phyloP scores from a whole-genome alignment of 495 filamentous ascomycete species.

The Penicillium ucsense region DNA sequence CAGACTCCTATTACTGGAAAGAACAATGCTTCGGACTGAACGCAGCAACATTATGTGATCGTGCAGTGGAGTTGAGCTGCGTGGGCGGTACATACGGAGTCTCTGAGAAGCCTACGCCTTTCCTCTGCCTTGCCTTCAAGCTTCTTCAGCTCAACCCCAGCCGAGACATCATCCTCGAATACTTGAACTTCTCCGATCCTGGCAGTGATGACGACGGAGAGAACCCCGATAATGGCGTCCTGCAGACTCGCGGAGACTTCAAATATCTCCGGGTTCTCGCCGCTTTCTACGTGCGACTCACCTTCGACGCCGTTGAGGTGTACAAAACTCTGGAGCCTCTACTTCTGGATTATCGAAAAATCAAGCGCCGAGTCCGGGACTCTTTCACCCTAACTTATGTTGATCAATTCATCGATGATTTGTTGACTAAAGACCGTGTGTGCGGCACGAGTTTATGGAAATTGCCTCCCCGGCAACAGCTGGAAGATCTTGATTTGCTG shows the following conservation, averaged over 20 bases:
- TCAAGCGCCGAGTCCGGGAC: conserved; percentile 62
- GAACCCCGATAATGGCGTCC: conserved; percentile 16
- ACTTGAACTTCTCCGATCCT: conserved; percentile 52
- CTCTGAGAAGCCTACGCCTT: conserved; percentile 76
- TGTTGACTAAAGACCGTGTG: conserved; percentile 80
- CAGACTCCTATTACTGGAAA: conserved; percentile 94
- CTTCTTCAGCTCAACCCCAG: conserved; percentile 77
- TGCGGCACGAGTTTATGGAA: conserved; percentile 92
- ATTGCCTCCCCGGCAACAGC: conserved; percentile 64
- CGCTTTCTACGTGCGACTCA: conserved; percentile 87
- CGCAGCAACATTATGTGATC: conserved; percentile 80
- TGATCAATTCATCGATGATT: conserved; percentile 89
- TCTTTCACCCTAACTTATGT: conserved; percentile 67
- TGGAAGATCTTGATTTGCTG: conserved; percentile 85
- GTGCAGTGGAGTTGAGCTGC: conserved; percentile 70
- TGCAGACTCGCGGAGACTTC: conserved; percentile 57
- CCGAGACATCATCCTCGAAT: conserved; percentile 69
- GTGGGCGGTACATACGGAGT: conserved; percentile 81
- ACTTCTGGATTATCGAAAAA: conserved; percentile 72
- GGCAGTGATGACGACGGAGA: conserved; percentile 25
- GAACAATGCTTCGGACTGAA: conserved; percentile 97
- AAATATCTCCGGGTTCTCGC: conserved; percentile 87
- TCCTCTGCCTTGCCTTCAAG: conserved; percentile 93
- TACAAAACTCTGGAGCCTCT: conserved; percentile 74
- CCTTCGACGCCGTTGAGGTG: conserved; percentile 71